Conservation (phyloP, 495 filamentous ascomycete genomes). For the Talaromyces ruber region DNA sequence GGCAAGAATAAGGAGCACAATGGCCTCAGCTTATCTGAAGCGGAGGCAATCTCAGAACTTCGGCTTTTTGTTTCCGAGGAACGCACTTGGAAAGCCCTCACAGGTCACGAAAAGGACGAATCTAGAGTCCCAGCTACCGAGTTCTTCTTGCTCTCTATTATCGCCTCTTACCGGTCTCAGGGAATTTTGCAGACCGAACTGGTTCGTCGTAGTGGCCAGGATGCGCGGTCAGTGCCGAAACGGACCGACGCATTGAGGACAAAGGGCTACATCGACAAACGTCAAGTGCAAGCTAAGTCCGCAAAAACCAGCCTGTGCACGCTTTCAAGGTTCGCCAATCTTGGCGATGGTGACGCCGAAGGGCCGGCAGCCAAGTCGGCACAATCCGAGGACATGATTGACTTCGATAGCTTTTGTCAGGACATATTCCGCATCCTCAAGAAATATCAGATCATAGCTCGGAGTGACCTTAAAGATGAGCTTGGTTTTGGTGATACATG, state of each 20-base stretch:
- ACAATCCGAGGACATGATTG: slow-evolving; percentile 19
- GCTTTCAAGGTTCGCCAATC: slow-evolving; percentile 45
- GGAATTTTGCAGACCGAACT: slow-evolving; percentile 78
- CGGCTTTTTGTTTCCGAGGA: slow-evolving; percentile 53
- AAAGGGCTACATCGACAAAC: slow-evolving; percentile 83
- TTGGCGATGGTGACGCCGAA: slow-evolving; percentile 18
- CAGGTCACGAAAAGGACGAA: slow-evolving; percentile 72
- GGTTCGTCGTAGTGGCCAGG: slow-evolving; percentile 67
- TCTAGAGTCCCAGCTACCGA: slow-evolving; percentile 56
- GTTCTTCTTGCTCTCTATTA: slow-evolving; percentile 70
- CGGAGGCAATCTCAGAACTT: slow-evolving; percentile 21
- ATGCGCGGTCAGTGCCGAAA: slow-evolving; percentile 79
- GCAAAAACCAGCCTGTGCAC: slow-evolving; percentile 60
- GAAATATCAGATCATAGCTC: slow-evolving; percentile 36
- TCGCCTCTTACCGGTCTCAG: slow-evolving; percentile 58
- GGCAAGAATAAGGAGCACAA: slow-evolving; percentile 32
- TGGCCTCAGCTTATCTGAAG: slow-evolving; percentile 36
- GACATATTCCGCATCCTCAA: slow-evolving; percentile 39
- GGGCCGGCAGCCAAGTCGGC: slow-evolving; percentile 8
- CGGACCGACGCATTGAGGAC: slow-evolving; percentile 65
- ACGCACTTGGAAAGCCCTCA: slow-evolving; percentile 67
- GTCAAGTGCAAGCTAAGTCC: slow-evolving; percentile 52
- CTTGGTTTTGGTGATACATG: slow-evolving; percentile 51
- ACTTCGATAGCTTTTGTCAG: slow-evolving; percentile 33
- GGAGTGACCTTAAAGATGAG: slow-evolving; percentile 54